Evolutionary conservation across 2,329 filamentous ascomycete species (phyloP).

Genomic region (Aspergillus aculeatinus): DNA sequence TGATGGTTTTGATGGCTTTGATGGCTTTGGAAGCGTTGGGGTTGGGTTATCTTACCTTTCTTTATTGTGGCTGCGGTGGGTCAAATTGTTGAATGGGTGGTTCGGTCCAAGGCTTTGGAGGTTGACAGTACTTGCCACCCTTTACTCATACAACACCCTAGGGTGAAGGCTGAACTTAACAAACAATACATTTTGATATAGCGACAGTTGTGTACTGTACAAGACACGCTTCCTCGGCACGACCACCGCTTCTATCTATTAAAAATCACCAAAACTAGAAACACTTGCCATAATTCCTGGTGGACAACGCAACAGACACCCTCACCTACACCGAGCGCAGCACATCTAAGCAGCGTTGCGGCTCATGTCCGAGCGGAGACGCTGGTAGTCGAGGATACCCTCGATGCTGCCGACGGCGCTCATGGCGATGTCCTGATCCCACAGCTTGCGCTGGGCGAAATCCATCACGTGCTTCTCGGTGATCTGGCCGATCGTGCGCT

Average conservation of each 20-base stretch:
- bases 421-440: constrained; percentile 95
- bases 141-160: too few relatives aligned
- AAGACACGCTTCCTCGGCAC: constrained; percentile 28
- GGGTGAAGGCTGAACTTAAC: not conserved
- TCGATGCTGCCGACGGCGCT: constrained; percentile 92
- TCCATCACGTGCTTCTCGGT: constrained; percentile 96
- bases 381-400: constrained; percentile 61
- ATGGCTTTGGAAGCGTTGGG: too few relatives aligned
- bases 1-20: too few relatives aligned
- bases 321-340: not conserved
- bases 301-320: constrained; percentile 9
- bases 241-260: constrained; percentile 30
- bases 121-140: too few relatives aligned
- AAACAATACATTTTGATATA: constrained; percentile 32
- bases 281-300: constrained; percentile 20
- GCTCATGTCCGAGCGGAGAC: constrained; percentile 76
- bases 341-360: constrained; percentile 57
- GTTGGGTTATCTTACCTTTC: too few relatives aligned
- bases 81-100: too few relatives aligned
- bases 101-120: too few relatives aligned
- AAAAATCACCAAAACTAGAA: constrained; percentile 23
- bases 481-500: constrained; percentile 83
- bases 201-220: constrained; percentile 36
- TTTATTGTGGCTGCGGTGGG: too few relatives aligned
- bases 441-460: constrained; percentile 91